Evolutionary conservation across 192 early-diverging fungal genomes (phyloP).

Genomic region (Fimicolochytrium jonesii): DNA sequence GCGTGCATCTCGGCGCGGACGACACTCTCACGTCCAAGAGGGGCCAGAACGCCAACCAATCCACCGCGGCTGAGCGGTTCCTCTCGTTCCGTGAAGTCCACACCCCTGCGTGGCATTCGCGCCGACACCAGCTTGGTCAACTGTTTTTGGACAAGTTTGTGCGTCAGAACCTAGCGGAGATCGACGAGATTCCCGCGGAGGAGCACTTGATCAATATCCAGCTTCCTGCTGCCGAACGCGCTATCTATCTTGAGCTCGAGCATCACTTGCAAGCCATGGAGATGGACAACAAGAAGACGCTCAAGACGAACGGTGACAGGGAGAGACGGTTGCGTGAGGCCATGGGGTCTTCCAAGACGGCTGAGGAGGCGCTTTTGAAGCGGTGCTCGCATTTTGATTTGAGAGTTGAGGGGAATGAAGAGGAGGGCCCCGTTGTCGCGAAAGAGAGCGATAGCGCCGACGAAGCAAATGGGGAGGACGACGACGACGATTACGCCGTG

Average conservation of each 20-base stretch:
- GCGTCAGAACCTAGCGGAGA: constrained; percentile 45
- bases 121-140: constrained; percentile 38
- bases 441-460: too few species aligned
- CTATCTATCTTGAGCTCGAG: constrained; percentile 43
- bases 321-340: constrained; percentile 30
- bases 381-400: constrained; percentile 44
- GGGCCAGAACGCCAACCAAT: constrained; percentile 13
- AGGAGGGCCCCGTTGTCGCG: too few species aligned
- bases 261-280: constrained; percentile 44
- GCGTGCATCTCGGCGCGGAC: constrained; percentile 44
- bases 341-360: constrained; percentile 27
- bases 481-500: not conserved
- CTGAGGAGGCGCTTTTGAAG: constrained; percentile 45
- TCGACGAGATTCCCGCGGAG: constrained; percentile 38
- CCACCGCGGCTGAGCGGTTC: constrained; percentile 36
- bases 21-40: constrained; percentile 26
- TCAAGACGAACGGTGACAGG: constrained; percentile 37
- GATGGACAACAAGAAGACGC: constrained; percentile 36
- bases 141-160: constrained; percentile 40
- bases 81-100: constrained; percentile 38
- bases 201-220: constrained; percentile 16
- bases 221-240: constrained; percentile 39
- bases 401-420: constrained; percentile 1
- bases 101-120: constrained; percentile 37
- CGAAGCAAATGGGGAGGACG: not conserved